Conservation (phyloP, 2,329 filamentous ascomycete species). For the Nectriaceae sp. region DNA sequence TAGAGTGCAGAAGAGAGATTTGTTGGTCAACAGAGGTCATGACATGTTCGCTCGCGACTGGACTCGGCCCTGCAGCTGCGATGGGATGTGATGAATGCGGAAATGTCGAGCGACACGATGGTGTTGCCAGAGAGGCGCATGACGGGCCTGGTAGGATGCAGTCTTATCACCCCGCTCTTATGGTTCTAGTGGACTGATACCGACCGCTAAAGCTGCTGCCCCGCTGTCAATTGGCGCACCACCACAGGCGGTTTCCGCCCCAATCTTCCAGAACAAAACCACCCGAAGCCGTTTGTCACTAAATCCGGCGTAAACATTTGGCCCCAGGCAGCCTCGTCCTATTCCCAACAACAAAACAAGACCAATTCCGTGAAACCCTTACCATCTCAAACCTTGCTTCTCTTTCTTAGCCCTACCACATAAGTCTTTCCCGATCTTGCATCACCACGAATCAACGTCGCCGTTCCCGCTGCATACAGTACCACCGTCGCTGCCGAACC, state of each 20-base stretch:
- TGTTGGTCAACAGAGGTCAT: slow-evolving; percentile 18
- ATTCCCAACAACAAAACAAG: slow-evolving; percentile 5
- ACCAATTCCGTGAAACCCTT: not conserved
- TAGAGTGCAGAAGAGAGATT: slow-evolving; percentile 2
- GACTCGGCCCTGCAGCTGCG: slow-evolving; percentile 21
- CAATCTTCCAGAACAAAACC: slow-evolving; percentile 5
- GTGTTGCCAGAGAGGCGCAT: slow-evolving; percentile 21
- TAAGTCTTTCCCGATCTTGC: not conserved
- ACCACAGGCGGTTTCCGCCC: slow-evolving; percentile 7
- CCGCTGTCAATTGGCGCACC: slow-evolving; percentile 4
- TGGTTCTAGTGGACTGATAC: slow-evolving; percentile 8
- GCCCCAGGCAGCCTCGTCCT: not conserved
- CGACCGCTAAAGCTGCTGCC: not conserved
- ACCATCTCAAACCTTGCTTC: not conserved
- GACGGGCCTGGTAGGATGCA: slow-evolving; percentile 4
- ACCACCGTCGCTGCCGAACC: not conserved
- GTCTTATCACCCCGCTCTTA: slow-evolving; percentile 7
- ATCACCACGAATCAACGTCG: not conserved
- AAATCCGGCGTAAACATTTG: slow-evolving; percentile 1
- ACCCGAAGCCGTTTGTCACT: not conserved
- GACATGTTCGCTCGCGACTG: slow-evolving; percentile 35
- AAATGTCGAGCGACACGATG: slow-evolving; percentile 16
- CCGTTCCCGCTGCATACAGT: not conserved
- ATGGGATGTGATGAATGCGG: slow-evolving; percentile 11
- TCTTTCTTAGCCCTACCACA: not conserved